Evolutionary conservation across 768 basidiomycete species (phyloP).

Genomic region (Kwoniella heveanensis): DNA sequence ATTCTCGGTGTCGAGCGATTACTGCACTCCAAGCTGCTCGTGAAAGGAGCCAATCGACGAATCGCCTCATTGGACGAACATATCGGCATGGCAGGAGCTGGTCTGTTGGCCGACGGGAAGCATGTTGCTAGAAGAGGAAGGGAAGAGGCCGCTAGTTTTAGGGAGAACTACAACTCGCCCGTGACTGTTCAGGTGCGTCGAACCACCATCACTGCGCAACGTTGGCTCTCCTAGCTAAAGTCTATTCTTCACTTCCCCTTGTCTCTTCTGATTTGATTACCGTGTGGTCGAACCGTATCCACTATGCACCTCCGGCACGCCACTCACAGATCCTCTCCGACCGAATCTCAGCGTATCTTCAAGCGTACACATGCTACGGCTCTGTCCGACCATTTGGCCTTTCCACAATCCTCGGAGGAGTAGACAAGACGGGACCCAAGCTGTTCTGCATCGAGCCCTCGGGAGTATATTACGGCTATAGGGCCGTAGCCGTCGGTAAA

Average conservation of each 20-base stretch:
- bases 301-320: too few species aligned
- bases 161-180: slow-evolving; percentile 71
- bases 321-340: slow-evolving; percentile 65
- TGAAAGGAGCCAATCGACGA: slow-evolving; percentile 87
- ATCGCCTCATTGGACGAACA: slow-evolving; percentile 93
- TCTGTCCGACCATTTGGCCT: slow-evolving; percentile 97
- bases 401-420: slow-evolving; percentile 83
- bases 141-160: slow-evolving; percentile 75
- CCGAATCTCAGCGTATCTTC: slow-evolving; percentile 83
- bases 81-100: slow-evolving; percentile 90
- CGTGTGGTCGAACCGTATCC: too few species aligned
- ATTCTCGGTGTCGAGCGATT: slow-evolving; percentile 98
- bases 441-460: slow-evolving; percentile 93
- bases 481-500: slow-evolving; percentile 95
- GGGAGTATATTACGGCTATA: slow-evolving; percentile 89
- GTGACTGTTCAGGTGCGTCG: slow-evolving; percentile 73
- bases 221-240: too few species aligned
- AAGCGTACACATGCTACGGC: slow-evolving; percentile 95
- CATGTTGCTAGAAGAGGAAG: slow-evolving; percentile 81
- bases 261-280: too few species aligned
- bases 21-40: slow-evolving; percentile 90
- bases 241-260: too few species aligned
- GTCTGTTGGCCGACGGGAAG: slow-evolving; percentile 88
- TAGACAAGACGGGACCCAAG: slow-evolving; percentile 83
- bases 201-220: not conserved